Evolutionary conservation across 441 rosid genomes (phyloP), one percentile per base, ranked within the genome.

Genomic region (Populus trichocarpa): DNA sequence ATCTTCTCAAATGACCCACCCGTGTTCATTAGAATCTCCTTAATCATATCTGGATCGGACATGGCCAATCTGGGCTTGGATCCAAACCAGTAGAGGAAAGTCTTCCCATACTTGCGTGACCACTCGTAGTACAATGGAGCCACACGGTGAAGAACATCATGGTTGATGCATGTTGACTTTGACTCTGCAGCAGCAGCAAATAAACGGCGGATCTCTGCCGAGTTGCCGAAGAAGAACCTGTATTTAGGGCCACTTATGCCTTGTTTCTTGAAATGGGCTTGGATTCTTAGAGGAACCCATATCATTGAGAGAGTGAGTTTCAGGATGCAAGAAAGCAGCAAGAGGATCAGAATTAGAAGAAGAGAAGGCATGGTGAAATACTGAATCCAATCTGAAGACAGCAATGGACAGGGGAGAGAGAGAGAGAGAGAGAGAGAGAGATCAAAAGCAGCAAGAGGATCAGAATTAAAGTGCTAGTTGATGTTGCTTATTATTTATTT

Each of bases 71-170:
- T 84, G 16, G 95, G 91, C 69, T 40, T 79, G 11, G 85, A 77
- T 42, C 97, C 97, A 72, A 89, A 87, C 98, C 94, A 93, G 80
- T 83, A 89, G 12, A 92, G 77, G 59, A 89, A 91, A 23, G 87
- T 86, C 68, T 80, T 86, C 64, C 95, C 93, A 3, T 89, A 91
- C 65, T 5, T 61, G 61, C 40, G 71, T 14, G 92, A 86, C 95
- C 95, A 90, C 14, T 9, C 40, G 77, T 85, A 73, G 87, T 89
- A 88, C 76, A 83, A 85, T 12, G 95, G 92, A 66, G 83, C 78
- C 78, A 75, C 82, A 22, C 90, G 83, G 66, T 70, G 86, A 30
- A 88, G 82, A 74, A 86, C 77, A 26, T 85, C 81, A 75, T 88
- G 90, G 36, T 77, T 75, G 3, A 74, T 38, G 0, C 83, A 30